phyloP scores from a whole-genome alignment of 768 basidiomycete species.

The Tulasnella sp. region DNA sequence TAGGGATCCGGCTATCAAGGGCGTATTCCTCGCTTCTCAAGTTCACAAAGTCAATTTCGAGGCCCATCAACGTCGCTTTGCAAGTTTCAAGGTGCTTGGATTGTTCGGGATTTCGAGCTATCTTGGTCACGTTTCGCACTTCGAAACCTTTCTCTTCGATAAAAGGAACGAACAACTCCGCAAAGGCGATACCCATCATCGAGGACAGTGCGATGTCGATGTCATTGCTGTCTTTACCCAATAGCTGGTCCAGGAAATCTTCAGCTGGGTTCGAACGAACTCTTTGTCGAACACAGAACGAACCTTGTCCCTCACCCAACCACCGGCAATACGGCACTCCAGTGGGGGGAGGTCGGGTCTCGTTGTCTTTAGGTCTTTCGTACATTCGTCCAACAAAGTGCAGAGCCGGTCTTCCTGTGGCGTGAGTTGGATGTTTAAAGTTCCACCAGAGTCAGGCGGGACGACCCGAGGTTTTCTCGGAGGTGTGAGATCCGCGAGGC shows the following conservation, averaged over 20 bases:
- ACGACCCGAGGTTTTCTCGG: neutral
- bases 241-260: conserved; percentile 44
- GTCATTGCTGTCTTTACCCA: conserved; percentile 76
- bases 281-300: conserved; percentile 26
- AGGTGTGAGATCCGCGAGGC: neutral
- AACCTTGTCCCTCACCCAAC: conserved; percentile 99
- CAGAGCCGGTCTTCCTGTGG: conserved; percentile 64
- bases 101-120: conserved; percentile 92
- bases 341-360: conserved; percentile 44
- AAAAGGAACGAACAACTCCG: conserved; percentile 64
- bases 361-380: conserved; percentile 45
- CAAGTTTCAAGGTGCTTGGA: conserved; percentile 98
- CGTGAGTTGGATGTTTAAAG: conserved; percentile 37
- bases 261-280: conserved; percentile 17
- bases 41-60: conserved; percentile 91
- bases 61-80: conserved; percentile 64
- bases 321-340: conserved; percentile 85
- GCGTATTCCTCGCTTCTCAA: conserved; percentile 89
- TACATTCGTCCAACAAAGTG: conserved; percentile 71
- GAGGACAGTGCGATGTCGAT: conserved; percentile 86
- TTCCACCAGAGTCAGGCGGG: neutral
- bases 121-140: conserved; percentile 56
- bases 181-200: conserved; percentile 88
- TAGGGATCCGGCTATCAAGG: conserved; percentile 79
- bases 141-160: conserved; percentile 45